Base-by-base conservation (phyloP, 2,329 filamentous ascomycete species). In the Drechslerella coelobrocha region DNA sequence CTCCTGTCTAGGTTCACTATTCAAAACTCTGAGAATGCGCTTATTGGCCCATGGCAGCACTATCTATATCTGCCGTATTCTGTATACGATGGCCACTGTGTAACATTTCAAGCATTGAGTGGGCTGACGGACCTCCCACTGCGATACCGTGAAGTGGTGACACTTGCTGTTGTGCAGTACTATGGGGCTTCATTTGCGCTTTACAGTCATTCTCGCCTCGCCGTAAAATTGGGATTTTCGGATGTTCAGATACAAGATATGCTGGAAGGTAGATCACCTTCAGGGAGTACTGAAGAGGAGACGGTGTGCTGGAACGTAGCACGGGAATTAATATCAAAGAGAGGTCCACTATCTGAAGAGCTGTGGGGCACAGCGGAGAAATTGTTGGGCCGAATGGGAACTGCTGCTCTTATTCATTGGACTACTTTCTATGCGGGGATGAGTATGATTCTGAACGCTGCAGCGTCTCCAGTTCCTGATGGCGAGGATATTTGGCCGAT, bases 241-340 rank as follows among this genome's bases (percentile, higher is more conserved):
- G 52, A 65, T 29, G 1, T 4, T 12, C 31, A 65, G 17, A 65
- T 65, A 2, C 6, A 65, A n/a, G 45, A 57, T 52, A 57, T 65
- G 24, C 17, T 65, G 4, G n/a, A 41, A 2, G 53, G 53, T 1
- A 43, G 19, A n/a, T 45, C 52, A 1, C 43, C 52, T 19, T 31
- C 17, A 17, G 45, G 24, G 3, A 48, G 8, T 3, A 57, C 7
- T 14, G 45, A 57, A n/a, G 52, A 65, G 14, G 61, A 65, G 6
- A 2, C 19, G 1, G 3, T 55, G 1, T 57, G 52, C 2, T 65
- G 61, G 61, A 26, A 52, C 17, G 21, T 65, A 2, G 43, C 61
- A 0, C 43, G 52, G 1, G 61, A 52, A 1, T 37, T 65, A 34
- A 45, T 57, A 23, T 4, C 8, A 17, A 17, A 6, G 55, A 50